A percentile compares a stretch with the other conserved stretches of the same genome.
phyloP scores from a whole-genome alignment of 192 early-diverging fungal species.

The Linnemannia zychae region DNA sequence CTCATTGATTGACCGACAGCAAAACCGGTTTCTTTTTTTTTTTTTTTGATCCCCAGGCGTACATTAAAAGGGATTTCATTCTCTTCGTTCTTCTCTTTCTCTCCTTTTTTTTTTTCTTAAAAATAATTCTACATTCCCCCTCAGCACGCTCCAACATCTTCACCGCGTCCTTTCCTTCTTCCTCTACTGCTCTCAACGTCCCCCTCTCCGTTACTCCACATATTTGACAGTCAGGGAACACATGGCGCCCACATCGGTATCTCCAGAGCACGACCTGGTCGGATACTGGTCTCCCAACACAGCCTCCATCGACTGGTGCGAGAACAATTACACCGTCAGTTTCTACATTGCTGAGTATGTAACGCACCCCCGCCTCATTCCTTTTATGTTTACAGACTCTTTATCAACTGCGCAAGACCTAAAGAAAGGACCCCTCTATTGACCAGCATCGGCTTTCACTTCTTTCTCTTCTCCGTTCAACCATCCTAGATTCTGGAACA shows the following conservation, averaged over 20 bases:
- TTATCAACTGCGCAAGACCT: neutral
- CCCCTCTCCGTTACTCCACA: neutral
- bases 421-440: neutral
- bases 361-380: neutral
- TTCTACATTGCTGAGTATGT: conserved; percentile 67
- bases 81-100: too few species aligned
- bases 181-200: neutral
- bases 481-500: conserved; percentile 61
- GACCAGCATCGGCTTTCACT: neutral
- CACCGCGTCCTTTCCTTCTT: too few species aligned
- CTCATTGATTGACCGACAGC: too few species aligned
- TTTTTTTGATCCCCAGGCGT: too few species aligned
- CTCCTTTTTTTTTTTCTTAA: too few species aligned
- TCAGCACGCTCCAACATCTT: too few species aligned
- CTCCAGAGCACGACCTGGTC: conserved; percentile 12
- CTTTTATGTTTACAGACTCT: too few species aligned
- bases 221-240: neutral
- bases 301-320: conserved; percentile 54
- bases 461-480: neutral
- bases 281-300: conserved; percentile 52
- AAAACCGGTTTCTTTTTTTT: too few species aligned
- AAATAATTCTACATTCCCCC: too few species aligned
- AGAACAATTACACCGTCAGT: conserved; percentile 61
- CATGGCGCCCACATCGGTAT: conserved; percentile 12
- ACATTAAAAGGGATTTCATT: too few species aligned